A percentile compares a stretch with the other conserved stretches of the same genome.
Conservation (phyloP, 495 filamentous ascomycete genomes). For the Delitschia confertaspora region DNA sequence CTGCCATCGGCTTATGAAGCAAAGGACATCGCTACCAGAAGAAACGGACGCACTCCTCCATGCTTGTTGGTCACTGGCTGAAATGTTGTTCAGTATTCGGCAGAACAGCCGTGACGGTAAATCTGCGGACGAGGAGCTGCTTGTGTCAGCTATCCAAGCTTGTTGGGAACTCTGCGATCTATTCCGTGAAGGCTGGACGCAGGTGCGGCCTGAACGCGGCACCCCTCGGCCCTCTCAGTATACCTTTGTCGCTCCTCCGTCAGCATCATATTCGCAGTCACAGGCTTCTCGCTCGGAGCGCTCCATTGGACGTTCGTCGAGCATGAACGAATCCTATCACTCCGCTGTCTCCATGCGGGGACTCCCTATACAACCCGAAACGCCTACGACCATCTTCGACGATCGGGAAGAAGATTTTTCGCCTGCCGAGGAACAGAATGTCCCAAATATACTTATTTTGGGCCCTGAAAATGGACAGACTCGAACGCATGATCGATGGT, state of each 20-base stretch:
- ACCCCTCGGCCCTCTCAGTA: conserved; percentile 78
- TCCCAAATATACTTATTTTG: conserved; percentile 79
- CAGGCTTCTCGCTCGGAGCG: conserved; percentile 32
- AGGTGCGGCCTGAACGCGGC: conserved; percentile 74
- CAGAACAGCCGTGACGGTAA: conserved; percentile 71
- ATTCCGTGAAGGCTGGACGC: conserved; percentile 87
- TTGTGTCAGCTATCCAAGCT: conserved; percentile 79
- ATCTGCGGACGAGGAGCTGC: conserved; percentile 65
- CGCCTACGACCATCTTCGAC: conserved; percentile 87
- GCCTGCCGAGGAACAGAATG: conserved; percentile 60
- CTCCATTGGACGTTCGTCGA: conserved; percentile 39
- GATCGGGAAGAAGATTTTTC: conserved; percentile 66
- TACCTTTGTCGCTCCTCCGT: conserved; percentile 44
- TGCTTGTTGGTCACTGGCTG: conserved; percentile 82
- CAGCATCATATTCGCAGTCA: conserved; percentile 16
- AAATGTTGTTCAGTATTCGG: conserved; percentile 88
- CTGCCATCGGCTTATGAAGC: conserved; percentile 90
- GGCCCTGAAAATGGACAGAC: conserved; percentile 45
- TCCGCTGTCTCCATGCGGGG: conserved; percentile 16
- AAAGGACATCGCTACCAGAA: conserved; percentile 63
- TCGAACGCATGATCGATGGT: conserved; percentile 48
- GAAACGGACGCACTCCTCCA: conserved; percentile 76
- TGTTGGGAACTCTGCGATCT: conserved; percentile 95
- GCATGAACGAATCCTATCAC: conserved; percentile 27
- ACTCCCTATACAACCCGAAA: conserved; percentile 55